phyloP scores from a whole-genome alignment of 768 basidiomycete genomes.

The Suillus bovinus region DNA sequence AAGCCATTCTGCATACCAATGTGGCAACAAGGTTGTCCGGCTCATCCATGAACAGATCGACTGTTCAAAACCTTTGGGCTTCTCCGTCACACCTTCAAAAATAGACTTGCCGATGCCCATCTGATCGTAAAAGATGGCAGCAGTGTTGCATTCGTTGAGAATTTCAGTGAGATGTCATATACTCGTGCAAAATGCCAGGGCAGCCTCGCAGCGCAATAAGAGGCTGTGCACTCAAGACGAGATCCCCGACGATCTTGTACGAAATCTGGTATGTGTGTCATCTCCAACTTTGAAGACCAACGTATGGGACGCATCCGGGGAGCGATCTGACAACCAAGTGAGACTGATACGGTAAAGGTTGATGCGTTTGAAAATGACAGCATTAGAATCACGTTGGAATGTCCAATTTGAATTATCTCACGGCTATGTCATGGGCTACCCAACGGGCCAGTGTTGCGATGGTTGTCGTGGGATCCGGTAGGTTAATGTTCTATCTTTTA shows the following conservation, averaged over 20 bases:
- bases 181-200: constrained; percentile 45
- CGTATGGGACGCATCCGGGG: no score
- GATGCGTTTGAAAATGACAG: no score
- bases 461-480: no score
- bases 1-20: constrained; percentile 41
- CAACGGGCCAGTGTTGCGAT: not conserved
- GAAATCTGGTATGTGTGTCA: constrained; percentile 42
- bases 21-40: constrained; percentile 45
- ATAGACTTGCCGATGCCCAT: constrained; percentile 41
- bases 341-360: not conserved
- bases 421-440: not conserved
- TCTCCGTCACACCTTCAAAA: constrained; percentile 32
- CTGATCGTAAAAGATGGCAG: constrained; percentile 48
- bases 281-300: not conserved
- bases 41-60: constrained; percentile 50
- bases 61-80: constrained; percentile 38
- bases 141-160: constrained; percentile 17
- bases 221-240: constrained; percentile 37
- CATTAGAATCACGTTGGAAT: no score
- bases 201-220: constrained; percentile 56
- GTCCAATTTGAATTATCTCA: not conserved
- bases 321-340: no score
- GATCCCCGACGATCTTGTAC: constrained; percentile 51
- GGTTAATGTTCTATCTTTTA: no score
- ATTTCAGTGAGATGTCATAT: constrained; percentile 37